phyloP scores from a whole-genome alignment of 2,329 filamentous ascomycete genomes.

The Orbilia brochopaga region DNA sequence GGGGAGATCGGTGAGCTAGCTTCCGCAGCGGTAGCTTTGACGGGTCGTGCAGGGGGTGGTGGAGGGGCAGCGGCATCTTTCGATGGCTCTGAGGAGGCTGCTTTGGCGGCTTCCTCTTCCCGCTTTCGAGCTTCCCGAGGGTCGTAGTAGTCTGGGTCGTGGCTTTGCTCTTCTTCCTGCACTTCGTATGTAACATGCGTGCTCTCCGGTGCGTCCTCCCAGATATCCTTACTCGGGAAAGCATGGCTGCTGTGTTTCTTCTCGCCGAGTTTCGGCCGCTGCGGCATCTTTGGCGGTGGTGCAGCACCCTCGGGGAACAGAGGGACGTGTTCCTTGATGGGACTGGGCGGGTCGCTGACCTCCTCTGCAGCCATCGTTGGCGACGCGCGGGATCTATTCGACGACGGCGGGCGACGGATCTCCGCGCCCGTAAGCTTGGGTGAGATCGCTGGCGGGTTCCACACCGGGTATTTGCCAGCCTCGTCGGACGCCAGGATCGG shows the following conservation, averaged over 20 bases:
- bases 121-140: slow-evolving; percentile 56
- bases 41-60: slow-evolving; percentile 22
- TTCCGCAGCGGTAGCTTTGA: slow-evolving; percentile 25
- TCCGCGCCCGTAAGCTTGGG: slow-evolving; percentile 40
- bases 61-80: slow-evolving; percentile 14
- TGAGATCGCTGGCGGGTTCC: slow-evolving; percentile 43
- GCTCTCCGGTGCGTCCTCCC: slow-evolving; percentile 94
- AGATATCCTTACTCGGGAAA: slow-evolving; percentile 94
- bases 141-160: slow-evolving; percentile 60
- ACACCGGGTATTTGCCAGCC: slow-evolving; percentile 33
- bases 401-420: slow-evolving; percentile 35
- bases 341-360: slow-evolving; percentile 67
- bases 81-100: not conserved
- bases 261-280: slow-evolving; percentile 58
- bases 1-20: slow-evolving; percentile 53
- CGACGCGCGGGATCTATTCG: slow-evolving; percentile 54
- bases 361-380: slow-evolving; percentile 61
- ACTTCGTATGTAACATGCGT: slow-evolving; percentile 66
- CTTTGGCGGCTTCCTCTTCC: slow-evolving; percentile 15
- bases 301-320: slow-evolving; percentile 73
- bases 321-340: slow-evolving; percentile 82
- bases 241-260: slow-evolving; percentile 65
- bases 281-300: slow-evolving; percentile 58
- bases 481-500: slow-evolving; percentile 51
- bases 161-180: slow-evolving; percentile 62